These are phyloP conservation scores for Yarrowia osloensis DNA, from an alignment of 805 yeast species.

Conservation along the genomic window DNA sequence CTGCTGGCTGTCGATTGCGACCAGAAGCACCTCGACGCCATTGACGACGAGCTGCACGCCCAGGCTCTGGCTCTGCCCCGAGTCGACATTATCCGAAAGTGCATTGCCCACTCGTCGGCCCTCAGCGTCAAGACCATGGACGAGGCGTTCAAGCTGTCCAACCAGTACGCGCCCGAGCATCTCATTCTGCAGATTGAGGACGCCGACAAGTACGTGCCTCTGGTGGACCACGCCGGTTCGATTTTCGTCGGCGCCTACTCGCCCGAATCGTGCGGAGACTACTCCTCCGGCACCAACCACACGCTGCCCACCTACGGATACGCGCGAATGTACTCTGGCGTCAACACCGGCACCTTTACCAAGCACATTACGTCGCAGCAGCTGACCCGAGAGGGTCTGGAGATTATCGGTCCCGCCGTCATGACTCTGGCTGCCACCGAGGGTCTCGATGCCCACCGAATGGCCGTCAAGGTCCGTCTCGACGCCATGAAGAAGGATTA, in stretches of 20 bases:
- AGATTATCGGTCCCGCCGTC: constrained; percentile 91
- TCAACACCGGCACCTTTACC: constrained; percentile 92
- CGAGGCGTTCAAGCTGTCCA: constrained; percentile 84
- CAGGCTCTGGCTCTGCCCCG: constrained; percentile 89
- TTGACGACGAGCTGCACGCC: constrained; percentile 78
- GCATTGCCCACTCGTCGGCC: constrained; percentile 88
- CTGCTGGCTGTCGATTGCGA: constrained; percentile 78
- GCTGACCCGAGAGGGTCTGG: constrained; percentile 80
- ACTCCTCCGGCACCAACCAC: constrained; percentile 97
- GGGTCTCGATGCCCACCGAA: constrained; percentile 96
- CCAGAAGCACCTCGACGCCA: constrained; percentile 57
- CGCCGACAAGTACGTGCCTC: constrained; percentile 69
- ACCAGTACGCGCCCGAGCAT: constrained; percentile 96
- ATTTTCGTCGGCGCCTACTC: constrained; percentile 95
- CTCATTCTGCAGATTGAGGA: constrained; percentile 85
- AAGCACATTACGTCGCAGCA: constrained; percentile 94
- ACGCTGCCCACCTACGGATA: constrained; percentile 98
- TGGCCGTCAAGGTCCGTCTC: constrained; percentile 94
- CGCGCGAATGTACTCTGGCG: constrained; percentile 97
- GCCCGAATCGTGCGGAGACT: constrained; percentile 98
- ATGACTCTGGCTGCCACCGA: constrained; percentile 95
- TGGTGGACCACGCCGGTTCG: constrained; percentile 90
- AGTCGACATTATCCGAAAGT: constrained; percentile 87
- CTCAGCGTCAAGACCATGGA: constrained; percentile 66
- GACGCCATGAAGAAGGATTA: constrained; percentile 42